A percentile compares a stretch with the other conserved stretches of the same genome.
phyloP scores from a whole-genome alignment of 257 asterid species.

The Voacanga thouarsii region DNA sequence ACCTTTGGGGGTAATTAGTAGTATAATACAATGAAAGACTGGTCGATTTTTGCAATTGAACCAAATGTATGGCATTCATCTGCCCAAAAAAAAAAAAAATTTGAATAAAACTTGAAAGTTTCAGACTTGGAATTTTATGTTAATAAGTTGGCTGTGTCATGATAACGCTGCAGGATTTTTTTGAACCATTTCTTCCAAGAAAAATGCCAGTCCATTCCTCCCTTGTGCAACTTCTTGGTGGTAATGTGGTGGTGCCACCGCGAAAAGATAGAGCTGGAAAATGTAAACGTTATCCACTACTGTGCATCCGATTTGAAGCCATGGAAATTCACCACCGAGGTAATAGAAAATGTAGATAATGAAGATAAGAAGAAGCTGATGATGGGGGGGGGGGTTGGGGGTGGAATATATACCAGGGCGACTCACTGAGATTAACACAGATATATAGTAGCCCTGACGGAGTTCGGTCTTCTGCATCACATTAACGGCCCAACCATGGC shows the following conservation, averaged over 20 bases:
- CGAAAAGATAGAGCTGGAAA: slow-evolving; percentile 37
- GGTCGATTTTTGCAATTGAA: too few relatives aligned
- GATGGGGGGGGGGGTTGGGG: slow-evolving; percentile 55
- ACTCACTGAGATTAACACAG: too few relatives aligned
- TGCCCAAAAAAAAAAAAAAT: too few relatives aligned
- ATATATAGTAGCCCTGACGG: too few relatives aligned
- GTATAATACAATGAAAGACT: too few relatives aligned
- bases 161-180: slow-evolving; percentile 23
- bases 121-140: too few relatives aligned
- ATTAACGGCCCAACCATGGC: too few relatives aligned
- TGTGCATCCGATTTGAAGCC: slow-evolving; percentile 78
- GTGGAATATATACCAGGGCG: slow-evolving; percentile 53
- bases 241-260: slow-evolving; percentile 86
- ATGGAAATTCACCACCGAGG: slow-evolving; percentile 56
- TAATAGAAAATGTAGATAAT: slow-evolving; percentile 47
- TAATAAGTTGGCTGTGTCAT: too few relatives aligned
- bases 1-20: too few relatives aligned
- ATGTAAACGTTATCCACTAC: slow-evolving; percentile 63
- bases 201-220: slow-evolving; percentile 38
- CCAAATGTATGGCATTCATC: too few relatives aligned
- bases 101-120: too few relatives aligned
- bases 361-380: slow-evolving; percentile 49
- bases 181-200: slow-evolving; percentile 63
- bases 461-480: too few relatives aligned
- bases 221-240: slow-evolving; percentile 48